Evolutionary conservation across 352 stramenopile genomes (phyloP).

Genomic region (Pilasporangium apinafurcum): DNA sequence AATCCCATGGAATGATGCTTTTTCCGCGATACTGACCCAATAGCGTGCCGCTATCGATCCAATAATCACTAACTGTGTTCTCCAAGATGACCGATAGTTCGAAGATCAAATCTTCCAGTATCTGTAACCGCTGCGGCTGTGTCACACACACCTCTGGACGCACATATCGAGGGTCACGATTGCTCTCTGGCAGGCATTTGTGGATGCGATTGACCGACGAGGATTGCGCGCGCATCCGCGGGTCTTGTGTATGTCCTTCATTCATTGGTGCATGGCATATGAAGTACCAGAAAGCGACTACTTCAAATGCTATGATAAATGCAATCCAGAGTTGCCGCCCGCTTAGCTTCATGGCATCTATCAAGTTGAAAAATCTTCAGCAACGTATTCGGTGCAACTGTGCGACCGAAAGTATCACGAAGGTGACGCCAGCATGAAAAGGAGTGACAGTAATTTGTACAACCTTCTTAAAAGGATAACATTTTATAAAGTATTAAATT

Average conservation of each 20-base stretch:
- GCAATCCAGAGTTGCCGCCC: slow-evolving; percentile 14
- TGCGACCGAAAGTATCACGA: too few relatives aligned
- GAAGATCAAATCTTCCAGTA: slow-evolving; percentile 31
- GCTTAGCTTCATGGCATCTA: background rate
- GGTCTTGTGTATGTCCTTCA: slow-evolving; percentile 7
- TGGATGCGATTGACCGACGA: slow-evolving; percentile 17
- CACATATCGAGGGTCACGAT: slow-evolving; percentile 34
- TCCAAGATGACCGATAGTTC: slow-evolving; percentile 27
- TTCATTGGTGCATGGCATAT: slow-evolving; percentile 16
- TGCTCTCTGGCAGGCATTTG: slow-evolving; percentile 20
- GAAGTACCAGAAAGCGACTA: slow-evolving; percentile 31
- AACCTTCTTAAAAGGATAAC: too few relatives aligned
- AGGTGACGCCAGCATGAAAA: too few relatives aligned
- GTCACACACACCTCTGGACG: slow-evolving; percentile 22
- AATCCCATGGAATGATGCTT: slow-evolving; percentile 42
- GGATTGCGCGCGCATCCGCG: slow-evolving; percentile 4
- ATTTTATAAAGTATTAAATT: too few relatives aligned
- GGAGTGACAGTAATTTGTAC: too few relatives aligned
- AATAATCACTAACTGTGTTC: slow-evolving; percentile 27
- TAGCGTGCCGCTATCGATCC: slow-evolving; percentile 50
- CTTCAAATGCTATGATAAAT: slow-evolving; percentile 20
- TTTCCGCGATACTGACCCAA: slow-evolving; percentile 38
- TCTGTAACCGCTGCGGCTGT: slow-evolving; percentile 16
- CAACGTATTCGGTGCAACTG: too few relatives aligned
- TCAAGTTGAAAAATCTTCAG: too few relatives aligned